phyloP scores from a whole-genome alignment of 306 rosid species.

The Quercus agrifolia region DNA sequence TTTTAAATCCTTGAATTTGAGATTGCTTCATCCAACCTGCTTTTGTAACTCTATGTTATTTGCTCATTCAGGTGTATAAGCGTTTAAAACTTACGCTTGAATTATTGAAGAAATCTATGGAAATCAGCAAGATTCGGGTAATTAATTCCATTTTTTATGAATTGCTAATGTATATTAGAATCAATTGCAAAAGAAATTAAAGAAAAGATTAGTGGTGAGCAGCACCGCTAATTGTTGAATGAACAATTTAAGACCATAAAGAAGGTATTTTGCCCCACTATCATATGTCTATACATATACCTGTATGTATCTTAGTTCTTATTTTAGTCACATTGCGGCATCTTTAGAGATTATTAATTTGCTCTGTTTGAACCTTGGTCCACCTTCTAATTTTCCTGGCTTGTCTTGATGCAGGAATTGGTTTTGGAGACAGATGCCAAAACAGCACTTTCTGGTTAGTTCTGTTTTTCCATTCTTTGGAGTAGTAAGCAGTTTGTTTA shows the following conservation, averaged over 20 bases:
- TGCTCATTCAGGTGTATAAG: constrained; percentile 66
- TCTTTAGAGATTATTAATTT: neutral
- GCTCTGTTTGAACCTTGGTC: constrained; percentile 13
- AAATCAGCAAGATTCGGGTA: constrained; percentile 95
- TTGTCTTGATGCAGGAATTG: neutral
- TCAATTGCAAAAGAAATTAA: constrained; percentile 97
- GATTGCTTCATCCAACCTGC: constrained; percentile 8
- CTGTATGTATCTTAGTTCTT: neutral
- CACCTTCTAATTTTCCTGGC: constrained; percentile 3
- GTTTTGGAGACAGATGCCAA: constrained; percentile 88
- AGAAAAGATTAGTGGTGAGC: constrained; percentile 97
- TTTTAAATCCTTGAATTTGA: neutral
- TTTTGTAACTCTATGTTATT: constrained; percentile 14
- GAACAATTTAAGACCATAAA: constrained; percentile 98
- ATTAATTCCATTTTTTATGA: constrained; percentile 5
- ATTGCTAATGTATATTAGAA: constrained; percentile 32
- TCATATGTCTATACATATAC: neutral
- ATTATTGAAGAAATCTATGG: constrained; percentile 94
- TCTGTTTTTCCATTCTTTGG: neutral
- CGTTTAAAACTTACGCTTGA: constrained; percentile 90
- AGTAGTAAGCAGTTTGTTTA: neutral
- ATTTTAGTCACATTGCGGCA: neutral
- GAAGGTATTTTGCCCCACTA: constrained; percentile 47
- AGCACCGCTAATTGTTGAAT: constrained; percentile 82
- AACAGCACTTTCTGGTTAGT: constrained; percentile 93